phyloP scores from a whole-genome alignment of 2,329 filamentous ascomycete species.

The Colletotrichum gigasporum region DNA sequence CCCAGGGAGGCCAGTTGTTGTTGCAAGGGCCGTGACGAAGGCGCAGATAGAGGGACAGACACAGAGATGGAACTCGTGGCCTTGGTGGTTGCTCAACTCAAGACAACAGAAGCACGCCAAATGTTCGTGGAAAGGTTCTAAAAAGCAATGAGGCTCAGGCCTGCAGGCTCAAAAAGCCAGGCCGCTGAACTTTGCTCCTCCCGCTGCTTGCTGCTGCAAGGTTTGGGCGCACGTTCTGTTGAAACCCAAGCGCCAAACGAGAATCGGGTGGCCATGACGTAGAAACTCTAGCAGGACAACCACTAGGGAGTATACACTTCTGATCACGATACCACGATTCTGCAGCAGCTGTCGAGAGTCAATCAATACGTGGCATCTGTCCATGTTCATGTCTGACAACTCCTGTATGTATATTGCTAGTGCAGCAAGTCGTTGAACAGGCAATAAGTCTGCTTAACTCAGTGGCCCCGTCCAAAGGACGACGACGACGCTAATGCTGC shows the following conservation, averaged over 20 bases:
- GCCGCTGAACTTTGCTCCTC: not conserved
- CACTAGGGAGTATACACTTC: too few species aligned
- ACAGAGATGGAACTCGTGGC: not conserved
- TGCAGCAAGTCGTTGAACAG: too few species aligned
- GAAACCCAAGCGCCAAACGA: slow-evolving; percentile 31
- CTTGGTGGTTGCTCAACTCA: not conserved
- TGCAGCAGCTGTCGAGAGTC: not conserved
- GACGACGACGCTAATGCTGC: too few species aligned
- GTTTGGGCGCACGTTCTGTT: slow-evolving; percentile 26
- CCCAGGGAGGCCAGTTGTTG: too few species aligned
- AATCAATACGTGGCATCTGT: not conserved
- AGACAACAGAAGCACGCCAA: not conserved
- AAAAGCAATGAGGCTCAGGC: slow-evolving; percentile 3
- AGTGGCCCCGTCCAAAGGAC: too few species aligned
- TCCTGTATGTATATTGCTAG: too few species aligned
- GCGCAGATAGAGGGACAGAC: not conserved
- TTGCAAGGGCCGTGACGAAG: not conserved
- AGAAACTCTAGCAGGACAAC: not conserved
- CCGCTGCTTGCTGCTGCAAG: slow-evolving; percentile 17
- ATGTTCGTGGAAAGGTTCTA: too few species aligned
- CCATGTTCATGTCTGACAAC: too few species aligned
- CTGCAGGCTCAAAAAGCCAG: not conserved
- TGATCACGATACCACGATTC: too few species aligned
- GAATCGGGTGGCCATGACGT: slow-evolving; percentile 18
- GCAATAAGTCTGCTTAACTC: too few species aligned